Evolutionary conservation across 495 filamentous ascomycete species (phyloP), one percentile per base, ranked within the genome.

Genomic region (Cercophora samala): DNA sequence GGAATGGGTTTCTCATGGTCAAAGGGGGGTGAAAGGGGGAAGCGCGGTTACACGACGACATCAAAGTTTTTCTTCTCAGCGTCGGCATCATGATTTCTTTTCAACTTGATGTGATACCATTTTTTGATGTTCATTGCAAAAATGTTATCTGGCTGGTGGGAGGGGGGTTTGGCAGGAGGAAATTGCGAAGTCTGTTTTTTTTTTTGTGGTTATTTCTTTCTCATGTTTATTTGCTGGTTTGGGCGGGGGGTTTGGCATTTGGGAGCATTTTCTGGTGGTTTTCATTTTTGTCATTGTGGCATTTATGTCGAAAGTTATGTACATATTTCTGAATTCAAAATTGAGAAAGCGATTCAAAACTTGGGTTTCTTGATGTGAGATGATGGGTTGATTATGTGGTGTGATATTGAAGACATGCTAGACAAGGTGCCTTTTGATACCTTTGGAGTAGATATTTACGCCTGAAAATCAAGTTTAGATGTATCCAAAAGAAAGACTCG

Each of bases 41-140:
- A 13, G 37, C 26, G 26, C 3, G 26, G 8, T 29, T 8, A 29
- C 26, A 29, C 26, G 37, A 29, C 26, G 37, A 46, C 37, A 46
- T 29, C 37, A 46, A 18, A 46, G 0, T 1, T 46, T 17, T 46
- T 17, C 11, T 13, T 11, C 37, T 46, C 37, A 46, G 37, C 37
- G 2, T 11, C 6, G 37, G 8, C 5, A 46, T 46, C 37, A 46
- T 46, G 37, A 56, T 23, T 23, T 56, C 22, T 54, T 54, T 21
- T 54, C 15, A 5, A n/a, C n/a, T 56, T 56, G 53, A 56, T 56
- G 53, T 23, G 53, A 56, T 56, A 23, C 53, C 53, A 56, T 56
- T 56, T 56, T 56, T 56, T 46, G 8, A 3, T 46, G 8, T 11
- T 46, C 15, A 46, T 46, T 46, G 37, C 37, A 46, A 46, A 1